These are phyloP conservation scores for Aristolochia californica DNA, from an alignment of 164 flowering plant species.

Conservation along the genomic window DNA sequence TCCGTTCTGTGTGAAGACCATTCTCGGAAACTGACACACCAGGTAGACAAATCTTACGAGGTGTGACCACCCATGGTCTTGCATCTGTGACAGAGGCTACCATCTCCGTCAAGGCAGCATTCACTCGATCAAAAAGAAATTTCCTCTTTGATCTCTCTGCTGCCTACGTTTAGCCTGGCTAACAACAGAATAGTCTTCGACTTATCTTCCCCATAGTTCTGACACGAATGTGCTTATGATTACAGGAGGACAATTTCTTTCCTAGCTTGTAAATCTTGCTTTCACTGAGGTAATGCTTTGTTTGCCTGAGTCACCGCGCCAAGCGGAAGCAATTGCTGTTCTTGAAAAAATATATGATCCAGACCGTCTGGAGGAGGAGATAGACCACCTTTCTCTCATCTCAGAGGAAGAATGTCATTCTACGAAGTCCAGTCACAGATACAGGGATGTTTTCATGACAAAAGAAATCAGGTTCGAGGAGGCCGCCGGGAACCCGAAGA, in stretches of 20 bases:
- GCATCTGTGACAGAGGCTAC: slow-evolving; percentile 15
- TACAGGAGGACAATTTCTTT: slow-evolving; percentile 91
- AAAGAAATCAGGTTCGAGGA: slow-evolving; percentile 86
- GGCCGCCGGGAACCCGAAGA: too few species aligned
- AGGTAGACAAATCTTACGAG: slow-evolving; percentile 2
- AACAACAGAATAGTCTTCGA: too few species aligned
- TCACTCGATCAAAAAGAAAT: slow-evolving; percentile 76
- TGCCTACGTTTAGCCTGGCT: slow-evolving; percentile 57
- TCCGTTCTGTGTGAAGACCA: slow-evolving; percentile 25
- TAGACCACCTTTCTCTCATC: slow-evolving; percentile 59
- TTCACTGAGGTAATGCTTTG: slow-evolving; percentile 94
- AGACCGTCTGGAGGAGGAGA: slow-evolving; percentile 64
- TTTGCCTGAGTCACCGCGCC: too few species aligned
- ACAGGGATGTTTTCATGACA: slow-evolving; percentile 51
- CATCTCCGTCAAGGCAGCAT: slow-evolving; percentile 56
- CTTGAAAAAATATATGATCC: slow-evolving; percentile 79
- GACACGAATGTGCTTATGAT: slow-evolving; percentile 83
- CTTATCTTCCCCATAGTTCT: too few species aligned
- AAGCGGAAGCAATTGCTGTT: slow-evolving; percentile 52
- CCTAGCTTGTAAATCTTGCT: slow-evolving; percentile 82
- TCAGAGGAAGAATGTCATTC: slow-evolving; percentile 41
- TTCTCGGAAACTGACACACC: slow-evolving; percentile 14
- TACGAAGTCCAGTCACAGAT: slow-evolving; percentile 32
- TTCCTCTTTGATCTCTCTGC: slow-evolving; percentile 44
- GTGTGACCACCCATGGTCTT: slow-evolving; percentile 9